Percentiles rank a stretch among this genome's conserved stretches.
phyloP scores from a whole-genome alignment of 257 asterid genomes.

The Ajuga chamaepitys region DNA sequence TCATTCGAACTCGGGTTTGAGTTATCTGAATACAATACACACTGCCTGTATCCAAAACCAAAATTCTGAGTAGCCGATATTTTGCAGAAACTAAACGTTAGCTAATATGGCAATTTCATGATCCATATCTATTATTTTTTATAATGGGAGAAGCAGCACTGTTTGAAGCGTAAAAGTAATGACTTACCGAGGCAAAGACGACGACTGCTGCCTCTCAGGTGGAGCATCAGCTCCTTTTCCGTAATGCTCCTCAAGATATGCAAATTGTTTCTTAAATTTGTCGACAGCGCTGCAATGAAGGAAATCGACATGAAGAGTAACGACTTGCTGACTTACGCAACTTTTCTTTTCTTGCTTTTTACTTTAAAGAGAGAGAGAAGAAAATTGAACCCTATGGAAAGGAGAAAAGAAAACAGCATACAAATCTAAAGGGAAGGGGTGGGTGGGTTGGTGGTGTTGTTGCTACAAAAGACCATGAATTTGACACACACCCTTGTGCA shows the following conservation, averaged over 20 bases:
- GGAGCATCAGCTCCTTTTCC: constrained; percentile 77
- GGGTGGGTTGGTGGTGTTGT: no score
- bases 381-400: not conserved
- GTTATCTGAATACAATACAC: constrained; percentile 64
- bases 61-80: not conserved
- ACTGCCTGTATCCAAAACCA: constrained; percentile 38
- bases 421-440: no score
- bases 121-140: not conserved
- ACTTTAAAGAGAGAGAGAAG: not conserved
- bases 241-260: constrained; percentile 82
- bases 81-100: not conserved
- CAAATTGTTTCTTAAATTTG: constrained; percentile 89
- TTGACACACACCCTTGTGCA: no score
- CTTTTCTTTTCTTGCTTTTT: no score
- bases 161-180: not conserved
- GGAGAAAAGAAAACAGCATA: not conserved
- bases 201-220: constrained; percentile 90
- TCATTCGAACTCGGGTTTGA: constrained; percentile 44
- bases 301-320: no score
- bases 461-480: no score
- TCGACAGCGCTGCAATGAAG: constrained; percentile 69
- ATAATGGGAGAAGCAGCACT: not conserved
- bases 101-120: not conserved
- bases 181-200: constrained; percentile 79
- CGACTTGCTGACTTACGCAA: no score